Conservation (phyloP, 768 basidiomycete genomes). For the Collybia sordida region DNA sequence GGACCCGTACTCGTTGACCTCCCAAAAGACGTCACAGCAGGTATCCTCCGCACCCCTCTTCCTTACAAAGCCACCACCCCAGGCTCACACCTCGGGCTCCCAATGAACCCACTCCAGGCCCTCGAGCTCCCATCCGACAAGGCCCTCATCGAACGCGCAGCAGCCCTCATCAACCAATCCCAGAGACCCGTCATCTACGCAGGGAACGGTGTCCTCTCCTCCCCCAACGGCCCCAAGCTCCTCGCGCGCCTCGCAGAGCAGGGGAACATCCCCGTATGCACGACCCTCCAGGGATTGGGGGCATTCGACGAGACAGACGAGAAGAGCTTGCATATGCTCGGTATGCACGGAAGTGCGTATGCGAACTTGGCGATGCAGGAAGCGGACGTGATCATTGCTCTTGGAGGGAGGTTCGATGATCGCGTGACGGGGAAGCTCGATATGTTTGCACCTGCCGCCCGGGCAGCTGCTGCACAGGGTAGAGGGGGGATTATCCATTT, state of each 20-base stretch:
- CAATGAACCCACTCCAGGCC: slow-evolving; percentile 68
- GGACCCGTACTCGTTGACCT: slow-evolving; percentile 98
- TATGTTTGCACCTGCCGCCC: slow-evolving; percentile 88
- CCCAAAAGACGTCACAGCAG: slow-evolving; percentile 98
- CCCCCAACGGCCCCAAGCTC: slow-evolving; percentile 77
- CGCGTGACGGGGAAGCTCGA: slow-evolving; percentile 93
- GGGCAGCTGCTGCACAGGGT: slow-evolving; percentile 79
- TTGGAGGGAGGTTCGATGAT: slow-evolving; percentile 96
- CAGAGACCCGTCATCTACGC: slow-evolving; percentile 92
- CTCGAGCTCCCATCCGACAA: slow-evolving; percentile 59
- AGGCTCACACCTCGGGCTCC: slow-evolving; percentile 70
- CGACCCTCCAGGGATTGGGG: slow-evolving; percentile 94
- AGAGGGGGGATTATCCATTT: slow-evolving; percentile 98
- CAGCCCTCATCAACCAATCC: slow-evolving; percentile 88
- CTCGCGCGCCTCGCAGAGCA: slow-evolving; percentile 74
- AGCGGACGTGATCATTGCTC: slow-evolving; percentile 96
- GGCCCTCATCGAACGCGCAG: slow-evolving; percentile 76
- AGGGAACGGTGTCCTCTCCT: slow-evolving; percentile 86
- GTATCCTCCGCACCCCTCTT: slow-evolving; percentile 81
- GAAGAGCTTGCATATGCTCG: slow-evolving; percentile 92
- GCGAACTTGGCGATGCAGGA: slow-evolving; percentile 98
- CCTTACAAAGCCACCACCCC: slow-evolving; percentile 87
- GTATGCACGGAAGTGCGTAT: slow-evolving; percentile 98
- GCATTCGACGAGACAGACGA: slow-evolving; percentile 91
- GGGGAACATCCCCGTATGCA: slow-evolving; percentile 96